Evolutionary conservation across 305 asterid genomes (phyloP), one percentile per base, ranked within the genome.

Genomic region (Solanum hybrid): DNA sequence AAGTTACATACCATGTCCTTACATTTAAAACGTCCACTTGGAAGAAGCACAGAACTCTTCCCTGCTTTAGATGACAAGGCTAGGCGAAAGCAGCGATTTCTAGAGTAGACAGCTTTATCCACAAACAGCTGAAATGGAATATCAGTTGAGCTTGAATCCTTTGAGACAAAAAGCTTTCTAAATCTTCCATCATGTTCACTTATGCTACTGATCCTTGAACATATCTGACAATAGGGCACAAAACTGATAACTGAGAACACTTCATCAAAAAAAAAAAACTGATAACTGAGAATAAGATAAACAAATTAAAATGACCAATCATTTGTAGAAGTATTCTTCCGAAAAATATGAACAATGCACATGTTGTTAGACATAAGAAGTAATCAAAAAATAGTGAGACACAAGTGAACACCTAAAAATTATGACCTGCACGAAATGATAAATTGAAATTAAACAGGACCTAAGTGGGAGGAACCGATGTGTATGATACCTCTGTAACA

Each of bases 71-170:
- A 96, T 85, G 99, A 97, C 86, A 97, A 93, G 82, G 94, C 96
- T 86, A 97, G 93, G 91, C 99, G 97, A 92, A 97, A 97, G 93
- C 98, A 96, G 84, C 99, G 99, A 88, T 97, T 97, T 94, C 99
- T 95, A 79, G 99, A 64, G 93, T 97, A 97, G 89, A 97, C 99
- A 81, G 99, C 99, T 92, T 97, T 94, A 92, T 97, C 99, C 91
- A 97, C 98, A 91, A 97, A 97, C 89, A 93, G 94, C 36, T 94
- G 95, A 89, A 86, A 36, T 69, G 90, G 92, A 37, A 87, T 89
- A 89, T 93, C 94, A 37, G 90, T 92, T 92, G 96, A 91, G 91
- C 90, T 93, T 91, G 97, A 93, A 85, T 92, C 96, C 95, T 96
- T 97, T 69, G 95, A 93, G 86, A 97, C 88, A 88, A 95, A 94